Percentiles rank a stretch among this genome's conserved stretches.
Conservation (phyloP, 345 rosid genomes). For the Carallia pectinifolia region DNA sequence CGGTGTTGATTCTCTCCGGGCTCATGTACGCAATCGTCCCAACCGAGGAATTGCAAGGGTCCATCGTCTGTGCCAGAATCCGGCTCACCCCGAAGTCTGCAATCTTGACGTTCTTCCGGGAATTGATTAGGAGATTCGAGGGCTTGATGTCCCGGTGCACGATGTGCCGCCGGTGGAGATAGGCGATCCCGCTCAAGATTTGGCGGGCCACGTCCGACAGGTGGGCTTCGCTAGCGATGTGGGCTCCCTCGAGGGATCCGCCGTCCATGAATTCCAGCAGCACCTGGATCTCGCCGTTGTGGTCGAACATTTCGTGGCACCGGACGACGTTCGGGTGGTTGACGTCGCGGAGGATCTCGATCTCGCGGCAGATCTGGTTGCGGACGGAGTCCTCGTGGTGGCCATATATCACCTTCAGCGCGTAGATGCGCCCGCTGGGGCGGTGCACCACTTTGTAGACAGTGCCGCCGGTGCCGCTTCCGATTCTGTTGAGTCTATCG, state of each 20-base stretch:
- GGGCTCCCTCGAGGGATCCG: conserved; percentile 78
- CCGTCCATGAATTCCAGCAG: conserved; percentile 86
- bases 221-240: conserved; percentile 44
- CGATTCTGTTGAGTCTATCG: conserved; percentile 64
- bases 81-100: conserved; percentile 95
- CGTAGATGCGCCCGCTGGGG: conserved; percentile 46
- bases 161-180: conserved; percentile 71
- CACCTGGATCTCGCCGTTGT: conserved; percentile 86
- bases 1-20: conserved; percentile 94
- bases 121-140: conserved; percentile 69
- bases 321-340: conserved; percentile 80
- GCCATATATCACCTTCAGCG: conserved; percentile 89
- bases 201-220: conserved; percentile 68
- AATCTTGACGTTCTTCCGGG: conserved; percentile 65
- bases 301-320: conserved; percentile 89
- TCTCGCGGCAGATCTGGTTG: conserved; percentile 87
- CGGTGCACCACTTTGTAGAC: conserved; percentile 89
- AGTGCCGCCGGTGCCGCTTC: conserved; percentile 87
- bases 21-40: conserved; percentile 98
- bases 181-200: conserved; percentile 73
- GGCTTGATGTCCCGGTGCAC: conserved; percentile 95
- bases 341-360: conserved; percentile 81
- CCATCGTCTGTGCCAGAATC: conserved; percentile 85
- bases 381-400: conserved; percentile 81
- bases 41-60: conserved; percentile 84